Percentiles rank a stretch among this genome's conserved stretches.
Conservation (phyloP, 176 grass and related monocot species). For the Urochloa ruziziensis region DNA sequence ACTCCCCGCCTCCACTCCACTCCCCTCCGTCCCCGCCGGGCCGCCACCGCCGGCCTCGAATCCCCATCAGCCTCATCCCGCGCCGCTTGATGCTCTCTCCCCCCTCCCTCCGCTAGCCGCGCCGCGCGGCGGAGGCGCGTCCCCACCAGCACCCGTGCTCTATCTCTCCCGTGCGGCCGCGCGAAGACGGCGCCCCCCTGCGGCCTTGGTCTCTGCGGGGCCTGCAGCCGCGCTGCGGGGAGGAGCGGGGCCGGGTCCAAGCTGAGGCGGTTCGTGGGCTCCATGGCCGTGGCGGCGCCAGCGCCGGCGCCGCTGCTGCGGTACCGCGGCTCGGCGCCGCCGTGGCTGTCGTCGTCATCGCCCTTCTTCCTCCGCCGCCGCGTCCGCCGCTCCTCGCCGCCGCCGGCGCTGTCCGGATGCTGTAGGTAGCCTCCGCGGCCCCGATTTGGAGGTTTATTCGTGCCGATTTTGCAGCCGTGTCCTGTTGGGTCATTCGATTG, state of each 20-base stretch:
- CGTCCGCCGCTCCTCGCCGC: background rate
- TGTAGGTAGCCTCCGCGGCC: conserved; percentile 29
- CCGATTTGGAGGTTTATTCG: background rate
- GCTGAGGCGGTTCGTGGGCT: conserved; percentile 39
- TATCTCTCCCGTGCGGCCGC: background rate
- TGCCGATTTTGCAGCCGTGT: background rate
- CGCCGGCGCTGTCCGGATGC: background rate
- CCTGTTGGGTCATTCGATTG: background rate
- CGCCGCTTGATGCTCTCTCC: background rate
- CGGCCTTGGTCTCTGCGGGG: conserved; percentile 19
- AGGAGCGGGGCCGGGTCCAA: background rate
- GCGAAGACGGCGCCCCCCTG: conserved; percentile 27
- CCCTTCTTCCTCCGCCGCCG: background rate
- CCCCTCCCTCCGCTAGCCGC: background rate
- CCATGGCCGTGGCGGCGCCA: conserved; percentile 51
- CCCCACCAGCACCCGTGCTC: background rate
- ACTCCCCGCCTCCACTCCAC: background rate
- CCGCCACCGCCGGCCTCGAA: background rate
- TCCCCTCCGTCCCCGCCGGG: background rate
- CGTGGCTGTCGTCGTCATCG: conserved; percentile 10
- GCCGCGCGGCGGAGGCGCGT: background rate
- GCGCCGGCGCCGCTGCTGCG: conserved; percentile 20
- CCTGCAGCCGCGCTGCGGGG: background rate
- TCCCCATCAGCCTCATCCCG: background rate
- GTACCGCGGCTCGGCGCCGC: background rate